A percentile compares a stretch with the other conserved stretches of the same genome.
phyloP scores from a whole-genome alignment of 495 filamentous ascomycete species.

The Glutinoglossum americanum region DNA sequence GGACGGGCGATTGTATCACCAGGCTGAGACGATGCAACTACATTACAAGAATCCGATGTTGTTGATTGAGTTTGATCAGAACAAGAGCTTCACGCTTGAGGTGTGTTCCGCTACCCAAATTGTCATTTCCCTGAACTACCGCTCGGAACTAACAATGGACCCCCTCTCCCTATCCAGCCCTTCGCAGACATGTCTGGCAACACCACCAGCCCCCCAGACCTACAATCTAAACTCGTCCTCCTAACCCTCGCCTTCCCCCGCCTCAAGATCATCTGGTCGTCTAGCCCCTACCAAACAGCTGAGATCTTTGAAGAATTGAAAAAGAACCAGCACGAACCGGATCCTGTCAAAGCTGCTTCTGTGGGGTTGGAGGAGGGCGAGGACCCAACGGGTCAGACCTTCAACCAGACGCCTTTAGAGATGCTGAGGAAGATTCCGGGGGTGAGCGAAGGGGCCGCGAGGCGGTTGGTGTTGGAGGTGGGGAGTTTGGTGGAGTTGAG shows the following conservation, averaged over 20 bases:
- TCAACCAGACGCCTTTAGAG: conserved; percentile 54
- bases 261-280: conserved; percentile 83
- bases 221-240: conserved; percentile 82
- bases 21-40: conserved; percentile 82
- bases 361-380: conserved; percentile 50
- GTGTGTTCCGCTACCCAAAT: background rate
- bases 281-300: conserved; percentile 82
- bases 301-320: conserved; percentile 93
- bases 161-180: conserved; percentile 8
- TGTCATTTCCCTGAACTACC: too few species aligned
- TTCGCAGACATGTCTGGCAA: conserved; percentile 14
- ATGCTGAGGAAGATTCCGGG: conserved; percentile 77
- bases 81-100: conserved; percentile 91
- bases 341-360: conserved; percentile 69
- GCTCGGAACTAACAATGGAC: background rate
- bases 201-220: conserved; percentile 22
- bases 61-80: conserved; percentile 92
- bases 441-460: conserved; percentile 55
- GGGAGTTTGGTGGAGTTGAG: conserved; percentile 65
- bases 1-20: conserved; percentile 76
- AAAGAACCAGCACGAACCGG: conserved; percentile 67
- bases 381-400: conserved; percentile 38
- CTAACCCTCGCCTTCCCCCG: conserved; percentile 82
- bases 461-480: conserved; percentile 44
- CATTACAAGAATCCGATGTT: conserved; percentile 84